Evolutionary conservation across 73 alveolate species (phyloP).

Genomic region (Loxodes magnus): DNA sequence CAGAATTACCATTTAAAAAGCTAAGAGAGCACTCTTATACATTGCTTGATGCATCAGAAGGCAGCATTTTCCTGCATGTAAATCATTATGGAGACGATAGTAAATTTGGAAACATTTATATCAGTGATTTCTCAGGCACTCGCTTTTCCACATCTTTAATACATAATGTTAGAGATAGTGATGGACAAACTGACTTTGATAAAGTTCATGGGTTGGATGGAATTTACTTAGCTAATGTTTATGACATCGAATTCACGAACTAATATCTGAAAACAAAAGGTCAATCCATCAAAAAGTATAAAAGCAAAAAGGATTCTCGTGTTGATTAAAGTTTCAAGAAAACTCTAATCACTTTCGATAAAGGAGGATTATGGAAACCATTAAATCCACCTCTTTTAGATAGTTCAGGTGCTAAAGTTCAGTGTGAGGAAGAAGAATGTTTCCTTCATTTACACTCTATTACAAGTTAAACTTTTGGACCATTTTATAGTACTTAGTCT

Average conservation of each 20-base stretch:
- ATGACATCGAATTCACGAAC: constrained; percentile 5
- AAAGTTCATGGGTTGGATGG: constrained; percentile 32
- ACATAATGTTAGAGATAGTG: constrained; percentile 55
- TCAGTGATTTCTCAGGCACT: constrained; percentile 67
- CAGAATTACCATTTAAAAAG: constrained; percentile 45
- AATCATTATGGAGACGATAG: constrained; percentile 37
- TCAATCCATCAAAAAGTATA: constrained; percentile 11
- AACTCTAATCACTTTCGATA: constrained; percentile 68
- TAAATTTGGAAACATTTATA: constrained; percentile 60
- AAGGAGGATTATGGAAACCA: constrained; percentile 79
- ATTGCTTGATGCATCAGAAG: constrained; percentile 28
- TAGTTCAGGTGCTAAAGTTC: constrained; percentile 10
- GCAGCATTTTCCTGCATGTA: constrained; percentile 49
- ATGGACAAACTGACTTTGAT: constrained; percentile 49
- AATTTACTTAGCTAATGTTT: constrained; percentile 24
- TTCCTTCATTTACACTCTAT: constrained; percentile 71
- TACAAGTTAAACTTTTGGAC: constrained; percentile 53
- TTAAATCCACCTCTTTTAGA: constrained; percentile 39
- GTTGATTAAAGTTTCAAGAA: constrained; percentile 28
- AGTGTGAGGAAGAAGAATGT: constrained; percentile 36
- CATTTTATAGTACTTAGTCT: constrained; percentile 58
- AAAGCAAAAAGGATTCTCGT: constrained; percentile 14
- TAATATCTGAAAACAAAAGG: neutral
- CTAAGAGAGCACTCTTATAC: constrained; percentile 37
- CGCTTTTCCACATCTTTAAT: constrained; percentile 52